Percentiles rank a stretch among this genome's conserved stretches.
Conservation (phyloP, 208 protist species). For the Trypanosoma vivax region DNA sequence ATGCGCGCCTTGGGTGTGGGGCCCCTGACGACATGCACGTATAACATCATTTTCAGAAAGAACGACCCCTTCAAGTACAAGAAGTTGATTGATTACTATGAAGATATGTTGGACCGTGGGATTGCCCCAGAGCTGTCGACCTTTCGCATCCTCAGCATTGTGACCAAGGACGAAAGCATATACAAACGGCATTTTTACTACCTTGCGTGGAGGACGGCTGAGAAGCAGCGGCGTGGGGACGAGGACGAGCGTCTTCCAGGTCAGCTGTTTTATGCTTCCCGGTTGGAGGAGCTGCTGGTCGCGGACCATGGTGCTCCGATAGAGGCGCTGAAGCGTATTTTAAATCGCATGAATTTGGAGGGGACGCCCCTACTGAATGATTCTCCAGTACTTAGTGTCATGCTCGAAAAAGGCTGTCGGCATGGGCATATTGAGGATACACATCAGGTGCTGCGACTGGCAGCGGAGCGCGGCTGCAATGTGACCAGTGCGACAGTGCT, state of each 20-base stretch:
- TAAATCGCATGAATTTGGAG: constrained; percentile 80
- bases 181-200: constrained; percentile 59
- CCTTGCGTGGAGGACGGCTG: constrained; percentile 12
- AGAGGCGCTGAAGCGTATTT: constrained; percentile 64
- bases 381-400: constrained; percentile 46
- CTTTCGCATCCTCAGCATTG: constrained; percentile 76
- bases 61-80: constrained; percentile 20
- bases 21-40: constrained; percentile 66
- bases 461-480: constrained; percentile 11
- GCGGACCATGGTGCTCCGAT: constrained; percentile 26
- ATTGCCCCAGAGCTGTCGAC: constrained; percentile 68
- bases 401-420: constrained; percentile 55
- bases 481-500: constrained; percentile 12
- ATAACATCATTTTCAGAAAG: constrained; percentile 82
- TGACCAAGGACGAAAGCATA: constrained; percentile 47
- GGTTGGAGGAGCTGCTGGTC: constrained; percentile 49
- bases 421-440: constrained; percentile 9
- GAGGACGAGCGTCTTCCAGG: constrained; percentile 20
- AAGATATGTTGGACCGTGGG: constrained; percentile 84
- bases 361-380: constrained; percentile 64
- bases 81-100: constrained; percentile 74
- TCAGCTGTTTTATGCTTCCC: constrained; percentile 61
- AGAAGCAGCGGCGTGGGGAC: constrained; percentile 29
- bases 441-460: constrained; percentile 11
- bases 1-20: constrained; percentile 51